Percentiles rank a stretch among this genome's conserved stretches.
Conservation (phyloP, 371 early-diverging fungal genomes). For the Homolaphlyctis polyrhiza region DNA sequence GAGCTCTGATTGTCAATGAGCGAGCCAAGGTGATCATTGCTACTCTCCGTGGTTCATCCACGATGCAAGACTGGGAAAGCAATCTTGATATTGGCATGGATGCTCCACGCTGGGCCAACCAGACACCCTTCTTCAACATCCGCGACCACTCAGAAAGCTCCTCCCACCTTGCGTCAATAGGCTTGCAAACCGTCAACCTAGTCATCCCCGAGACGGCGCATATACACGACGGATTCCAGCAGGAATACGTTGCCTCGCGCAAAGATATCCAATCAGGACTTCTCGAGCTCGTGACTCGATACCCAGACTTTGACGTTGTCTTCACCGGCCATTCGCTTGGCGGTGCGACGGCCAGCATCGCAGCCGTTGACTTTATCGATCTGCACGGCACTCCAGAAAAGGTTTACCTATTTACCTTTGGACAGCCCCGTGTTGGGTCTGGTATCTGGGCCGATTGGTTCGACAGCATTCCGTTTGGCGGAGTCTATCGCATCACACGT, state of each 20-base stretch:
- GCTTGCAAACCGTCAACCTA: not conserved
- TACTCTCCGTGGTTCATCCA: not conserved
- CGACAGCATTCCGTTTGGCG: slow-evolving; percentile 9
- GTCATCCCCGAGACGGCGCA: slow-evolving; percentile 9
- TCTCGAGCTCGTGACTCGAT: slow-evolving; percentile 9
- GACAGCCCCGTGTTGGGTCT: slow-evolving; percentile 35
- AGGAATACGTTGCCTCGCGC: slow-evolving; percentile 12
- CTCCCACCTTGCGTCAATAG: no score
- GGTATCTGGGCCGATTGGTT: slow-evolving; percentile 21
- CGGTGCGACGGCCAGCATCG: slow-evolving; percentile 25
- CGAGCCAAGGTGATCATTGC: slow-evolving; percentile 1
- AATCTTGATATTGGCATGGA: not conserved
- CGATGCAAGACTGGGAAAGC: not conserved
- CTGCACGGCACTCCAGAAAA: slow-evolving; percentile 7
- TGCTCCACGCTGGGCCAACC: not conserved
- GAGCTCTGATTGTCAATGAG: no score
- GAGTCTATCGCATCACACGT: not conserved
- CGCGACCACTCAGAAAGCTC: not conserved
- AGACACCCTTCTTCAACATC: not conserved
- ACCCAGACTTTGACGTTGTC: slow-evolving; percentile 17
- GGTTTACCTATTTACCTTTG: slow-evolving; percentile 17
- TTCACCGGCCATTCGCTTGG: slow-evolving; percentile 38
- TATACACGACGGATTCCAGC: slow-evolving; percentile 30
- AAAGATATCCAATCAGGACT: slow-evolving; percentile 10
- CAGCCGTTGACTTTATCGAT: slow-evolving; percentile 19